Evolutionary conservation across 2,329 filamentous ascomycete species (phyloP).

Genomic region (Calonectria fujianensis): DNA sequence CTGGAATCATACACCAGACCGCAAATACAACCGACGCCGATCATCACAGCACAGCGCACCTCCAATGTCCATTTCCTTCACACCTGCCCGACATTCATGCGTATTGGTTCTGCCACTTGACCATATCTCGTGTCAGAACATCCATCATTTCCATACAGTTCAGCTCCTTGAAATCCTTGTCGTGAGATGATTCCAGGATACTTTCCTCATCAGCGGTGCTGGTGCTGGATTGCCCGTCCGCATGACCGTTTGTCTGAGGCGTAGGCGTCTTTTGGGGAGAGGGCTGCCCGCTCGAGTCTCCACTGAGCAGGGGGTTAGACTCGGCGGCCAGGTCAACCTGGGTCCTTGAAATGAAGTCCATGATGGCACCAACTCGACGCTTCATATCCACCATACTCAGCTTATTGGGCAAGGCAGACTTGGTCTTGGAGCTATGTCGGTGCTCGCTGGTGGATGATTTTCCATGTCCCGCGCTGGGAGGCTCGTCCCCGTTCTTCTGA

Average conservation of each 20-base stretch:
- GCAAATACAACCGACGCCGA: constrained; percentile 33
- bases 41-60: constrained; percentile 16
- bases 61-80: not conserved
- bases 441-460: constrained; percentile 65
- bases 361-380: constrained; percentile 86
- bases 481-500: constrained; percentile 61
- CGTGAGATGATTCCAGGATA: constrained; percentile 49
- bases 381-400: constrained; percentile 93
- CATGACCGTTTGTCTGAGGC: constrained; percentile 61
- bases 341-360: constrained; percentile 92
- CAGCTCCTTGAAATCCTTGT: constrained; percentile 82
- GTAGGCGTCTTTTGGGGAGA: constrained; percentile 62
- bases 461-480: constrained; percentile 57
- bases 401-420: constrained; percentile 75
- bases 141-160: constrained; percentile 95
- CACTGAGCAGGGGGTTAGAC: constrained; percentile 67
- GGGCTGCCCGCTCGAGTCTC: constrained; percentile 63
- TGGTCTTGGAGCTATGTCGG: constrained; percentile 73
- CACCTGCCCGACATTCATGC: constrained; percentile 55
- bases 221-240: constrained; percentile 49
- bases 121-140: constrained; percentile 84
- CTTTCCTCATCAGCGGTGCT: constrained; percentile 52
- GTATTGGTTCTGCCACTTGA: constrained; percentile 89
- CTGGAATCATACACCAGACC: constrained; percentile 38
- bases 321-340: constrained; percentile 90